These are phyloP conservation scores for Hypoxylon sp. DNA, from an alignment of 2,329 filamentous ascomycete genomes.

Conservation along the genomic window DNA sequence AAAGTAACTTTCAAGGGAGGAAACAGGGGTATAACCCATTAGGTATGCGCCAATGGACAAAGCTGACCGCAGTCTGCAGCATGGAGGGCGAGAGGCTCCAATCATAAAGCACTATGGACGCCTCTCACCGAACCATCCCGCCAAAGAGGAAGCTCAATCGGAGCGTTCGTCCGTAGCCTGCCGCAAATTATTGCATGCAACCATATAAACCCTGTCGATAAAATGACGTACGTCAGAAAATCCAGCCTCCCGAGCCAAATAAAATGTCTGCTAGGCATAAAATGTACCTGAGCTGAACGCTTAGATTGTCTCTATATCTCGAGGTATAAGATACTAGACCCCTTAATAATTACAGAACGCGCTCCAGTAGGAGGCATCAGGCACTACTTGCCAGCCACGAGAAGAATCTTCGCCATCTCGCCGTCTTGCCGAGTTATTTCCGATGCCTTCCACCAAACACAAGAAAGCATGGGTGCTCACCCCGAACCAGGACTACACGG, in stretches of 20 bases:
- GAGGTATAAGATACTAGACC: too few species aligned
- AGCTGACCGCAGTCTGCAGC: not conserved
- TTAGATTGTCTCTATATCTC: not conserved
- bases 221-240: not conserved
- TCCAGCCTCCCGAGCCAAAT: not conserved
- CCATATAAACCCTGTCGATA: not conserved
- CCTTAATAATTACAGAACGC: not conserved
- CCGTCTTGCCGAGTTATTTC: not conserved
- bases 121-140: not conserved
- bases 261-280: too few species aligned
- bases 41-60: not conserved
- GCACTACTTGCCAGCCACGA: not conserved
- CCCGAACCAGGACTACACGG: slow-evolving; percentile 2
- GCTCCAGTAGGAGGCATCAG: not conserved
- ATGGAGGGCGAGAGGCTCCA: not conserved
- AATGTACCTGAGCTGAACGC: not conserved
- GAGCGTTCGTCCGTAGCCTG: not conserved
- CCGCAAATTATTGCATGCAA: not conserved
- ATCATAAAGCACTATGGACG: not conserved
- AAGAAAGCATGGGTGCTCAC: slow-evolving; percentile 1
- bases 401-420: not conserved
- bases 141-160: not conserved
- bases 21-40: not conserved
- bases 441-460: not conserved
- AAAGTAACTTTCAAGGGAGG: not conserved